Evolutionary conservation across 1,284 basidiomycete genomes (phyloP), one percentile per base, ranked within the genome.

Genomic region (Leccinum idahoense): DNA sequence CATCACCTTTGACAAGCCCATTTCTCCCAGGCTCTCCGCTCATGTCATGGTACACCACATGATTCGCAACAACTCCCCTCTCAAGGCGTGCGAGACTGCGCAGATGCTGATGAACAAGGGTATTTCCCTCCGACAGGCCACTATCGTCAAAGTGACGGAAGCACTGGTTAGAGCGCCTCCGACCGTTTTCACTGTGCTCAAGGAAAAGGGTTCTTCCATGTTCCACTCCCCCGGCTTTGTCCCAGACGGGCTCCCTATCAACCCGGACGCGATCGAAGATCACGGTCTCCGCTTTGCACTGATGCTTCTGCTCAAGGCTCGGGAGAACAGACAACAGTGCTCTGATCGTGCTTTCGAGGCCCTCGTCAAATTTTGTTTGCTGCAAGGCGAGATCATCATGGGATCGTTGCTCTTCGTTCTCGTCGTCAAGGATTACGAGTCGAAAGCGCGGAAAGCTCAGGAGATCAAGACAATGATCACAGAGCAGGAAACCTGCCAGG

Each of bases 331-430:
- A 29, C 82, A 84, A 57, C 75, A 79, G 32, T 81, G 85, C 46
- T 83, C 85, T 5, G 76, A 81, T 26, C 75, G 79, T 29, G 85
- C 89, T 79, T 89, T 86, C 69, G 80, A 81, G 51, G 77, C 79
- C 3, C 72, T 90, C 53, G 79, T 92, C 66, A 78, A 81, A 3
- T 80, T 86, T 7, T 88, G 87, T 65, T 75, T 92, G 11, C 73
- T 90, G 55, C 89, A 92, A 59, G 88, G 89, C 32, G 90, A 92
- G 69, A 85, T 92, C 57, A 79, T 92, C 51, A 79, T 88, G 29
- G 90, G 84, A 1, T 85, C 86, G 1, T 75, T 92, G 26, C 75
- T 92, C 7, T 89, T 92, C 63, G 86, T 82, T 1, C 74, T 85
- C 44, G 71, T 90, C 18, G 75, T 90, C 49, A 84, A 87, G 65